Conservation (phyloP, 1,139 yeast species). For the Geotrichum cucujoidarum region DNA sequence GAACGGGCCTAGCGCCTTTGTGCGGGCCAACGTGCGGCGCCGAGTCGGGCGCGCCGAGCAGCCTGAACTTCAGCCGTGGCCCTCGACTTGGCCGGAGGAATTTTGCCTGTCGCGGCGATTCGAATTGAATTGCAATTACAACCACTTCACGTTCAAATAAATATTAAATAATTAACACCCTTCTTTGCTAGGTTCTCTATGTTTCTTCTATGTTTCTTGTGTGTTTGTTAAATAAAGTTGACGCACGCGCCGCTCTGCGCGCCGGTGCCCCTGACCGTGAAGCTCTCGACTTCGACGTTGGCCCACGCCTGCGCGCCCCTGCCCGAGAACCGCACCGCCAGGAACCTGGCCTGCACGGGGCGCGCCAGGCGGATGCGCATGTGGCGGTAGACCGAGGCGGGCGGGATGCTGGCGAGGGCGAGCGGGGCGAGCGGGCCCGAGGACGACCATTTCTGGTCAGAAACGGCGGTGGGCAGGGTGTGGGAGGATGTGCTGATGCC, state of each 20-base stretch:
- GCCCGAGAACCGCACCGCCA: constrained; percentile 19
- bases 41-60: no score
- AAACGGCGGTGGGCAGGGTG: constrained; percentile 1
- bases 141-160: no score
- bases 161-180: no score
- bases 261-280: constrained; percentile 14
- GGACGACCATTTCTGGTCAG: constrained; percentile 2
- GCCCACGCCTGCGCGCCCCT: constrained; percentile 7
- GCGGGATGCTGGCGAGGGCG: constrained; percentile 19
- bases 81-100: no score
- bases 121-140: no score
- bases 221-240: background rate
- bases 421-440: constrained; percentile 19
- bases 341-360: constrained; percentile 18
- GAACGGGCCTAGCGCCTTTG: no score
- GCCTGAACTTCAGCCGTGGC: no score
- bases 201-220: no score
- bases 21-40: no score
- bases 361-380: constrained; percentile 17
- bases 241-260: background rate
- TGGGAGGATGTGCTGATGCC: constrained; percentile 1
- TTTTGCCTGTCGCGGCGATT: no score
- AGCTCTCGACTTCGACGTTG: constrained; percentile 23
- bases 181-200: no score
- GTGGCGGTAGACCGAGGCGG: constrained; percentile 15